Base-by-base conservation (phyloP, 2,329 filamentous ascomycete genomes). In the Colletotrichum acutatum region DNA sequence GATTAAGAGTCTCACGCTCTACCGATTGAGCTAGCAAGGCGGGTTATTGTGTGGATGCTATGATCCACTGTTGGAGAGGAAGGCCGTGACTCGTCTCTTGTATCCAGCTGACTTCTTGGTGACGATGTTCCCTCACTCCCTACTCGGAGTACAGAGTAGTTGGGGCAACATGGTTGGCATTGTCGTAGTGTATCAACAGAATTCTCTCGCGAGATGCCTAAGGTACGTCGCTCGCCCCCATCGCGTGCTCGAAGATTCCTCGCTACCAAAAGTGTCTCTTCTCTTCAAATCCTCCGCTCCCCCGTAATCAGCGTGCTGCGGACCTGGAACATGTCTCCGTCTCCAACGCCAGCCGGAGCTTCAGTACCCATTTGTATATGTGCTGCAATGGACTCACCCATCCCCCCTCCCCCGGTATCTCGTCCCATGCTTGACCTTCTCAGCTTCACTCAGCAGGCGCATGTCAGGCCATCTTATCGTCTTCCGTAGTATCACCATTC, bases 1-100 rank as follows among this genome's bases (percentile, higher is more conserved):
- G 73, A 74, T 74, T 89, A 89, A 89, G 90, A 92, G 90, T 91
- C 90, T 91, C 87, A 92, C 90, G 90, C 90, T 92, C 90, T 92
- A 91, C 89, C 88, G 88, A 90, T 90, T 91, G 89, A 90, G 89
- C 89, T 90, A 91, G 86, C 87, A 65, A 65, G 62, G 62, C 62
- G 62, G 62, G 61, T 64, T 22, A 14, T 16, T 9, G 8, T 9
- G 11, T 42, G 53, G 24, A 65, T 46, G 7, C 1, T 11, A 2
- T 37, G 62, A 57, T 11, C 52, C 32, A 22, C 28, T 30, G 52
- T 32, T 65, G 52, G 1, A 0, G 3, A 8, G 1, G 1, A 0
- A 1, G 16, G 4, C 5, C 24, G 6, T 4, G 24, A 32, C n/a
- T 46, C 19, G 1, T 4, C 9, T n/a, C 22, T 34, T 59, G 32